phyloP scores from a whole-genome alignment of 345 rosid species.

The Jatropha curcas region DNA sequence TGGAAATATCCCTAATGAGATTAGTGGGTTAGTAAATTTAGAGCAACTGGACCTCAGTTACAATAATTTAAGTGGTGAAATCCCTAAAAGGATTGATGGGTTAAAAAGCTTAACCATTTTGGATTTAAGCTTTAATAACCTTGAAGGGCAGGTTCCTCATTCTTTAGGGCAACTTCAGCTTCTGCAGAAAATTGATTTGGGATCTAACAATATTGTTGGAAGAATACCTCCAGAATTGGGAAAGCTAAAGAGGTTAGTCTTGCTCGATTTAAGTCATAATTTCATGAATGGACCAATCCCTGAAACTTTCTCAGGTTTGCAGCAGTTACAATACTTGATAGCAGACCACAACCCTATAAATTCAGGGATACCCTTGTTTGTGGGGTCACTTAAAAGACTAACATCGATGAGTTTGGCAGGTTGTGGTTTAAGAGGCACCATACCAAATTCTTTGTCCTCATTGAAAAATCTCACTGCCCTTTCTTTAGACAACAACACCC shows the following conservation, averaged over 20 bases:
- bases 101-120: slow-evolving; percentile 37
- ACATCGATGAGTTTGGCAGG: slow-evolving; percentile 40
- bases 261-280: slow-evolving; percentile 50
- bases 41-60: slow-evolving; percentile 49
- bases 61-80: slow-evolving; percentile 44
- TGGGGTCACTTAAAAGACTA: slow-evolving; percentile 31
- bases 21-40: slow-evolving; percentile 33
- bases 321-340: slow-evolving; percentile 36
- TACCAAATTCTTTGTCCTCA: slow-evolving; percentile 35
- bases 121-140: slow-evolving; percentile 42
- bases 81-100: slow-evolving; percentile 40
- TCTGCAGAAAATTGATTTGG: slow-evolving; percentile 45
- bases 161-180: slow-evolving; percentile 37
- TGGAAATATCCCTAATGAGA: slow-evolving; percentile 38
- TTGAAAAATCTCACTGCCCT: slow-evolving; percentile 39
- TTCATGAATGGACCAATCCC: slow-evolving; percentile 46
- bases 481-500: slow-evolving; percentile 40
- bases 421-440: slow-evolving; percentile 39
- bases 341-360: slow-evolving; percentile 43
- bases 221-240: slow-evolving; percentile 34
- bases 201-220: slow-evolving; percentile 39
- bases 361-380: slow-evolving; percentile 32
- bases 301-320: slow-evolving; percentile 37
- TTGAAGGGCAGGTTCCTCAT: slow-evolving; percentile 38
- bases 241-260: slow-evolving; percentile 36